Conservation (phyloP, 306 rosid genomes). For the Prunus campanulata region DNA sequence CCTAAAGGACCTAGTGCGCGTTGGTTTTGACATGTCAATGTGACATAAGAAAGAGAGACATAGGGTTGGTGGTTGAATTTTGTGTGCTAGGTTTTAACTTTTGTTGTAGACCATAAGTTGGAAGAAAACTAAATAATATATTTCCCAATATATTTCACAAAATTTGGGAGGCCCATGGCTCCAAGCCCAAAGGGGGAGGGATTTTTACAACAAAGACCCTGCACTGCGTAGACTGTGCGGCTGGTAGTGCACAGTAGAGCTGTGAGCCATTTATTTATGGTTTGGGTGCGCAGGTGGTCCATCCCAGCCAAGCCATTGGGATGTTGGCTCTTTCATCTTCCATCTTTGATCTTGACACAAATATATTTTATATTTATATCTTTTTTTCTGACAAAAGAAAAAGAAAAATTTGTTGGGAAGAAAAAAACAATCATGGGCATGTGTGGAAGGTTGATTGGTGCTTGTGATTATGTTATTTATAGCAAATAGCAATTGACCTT, state of each 20-base stretch:
- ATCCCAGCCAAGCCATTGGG: neutral
- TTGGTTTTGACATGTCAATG: neutral
- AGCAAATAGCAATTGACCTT: neutral
- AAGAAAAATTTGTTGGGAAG: neutral
- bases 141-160: neutral
- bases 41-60: neutral
- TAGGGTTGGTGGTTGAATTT: neutral
- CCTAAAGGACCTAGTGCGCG: neutral
- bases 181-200: neutral
- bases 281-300: conserved; percentile 30
- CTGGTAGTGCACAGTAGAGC: conserved; percentile 3
- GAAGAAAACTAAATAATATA: neutral
- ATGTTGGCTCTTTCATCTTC: neutral
- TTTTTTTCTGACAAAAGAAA: neutral
- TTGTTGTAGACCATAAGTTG: neutral
- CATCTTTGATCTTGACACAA: neutral
- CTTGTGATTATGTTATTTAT: neutral
- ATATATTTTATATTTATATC: neutral
- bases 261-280: conserved; percentile 11
- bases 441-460: neutral
- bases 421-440: neutral
- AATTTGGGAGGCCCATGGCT: conserved; percentile 2
- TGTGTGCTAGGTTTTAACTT: neutral
- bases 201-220: no score
- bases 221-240: no score